Conservation (phyloP, 306 rosid genomes). For the Benincasa hispida region DNA sequence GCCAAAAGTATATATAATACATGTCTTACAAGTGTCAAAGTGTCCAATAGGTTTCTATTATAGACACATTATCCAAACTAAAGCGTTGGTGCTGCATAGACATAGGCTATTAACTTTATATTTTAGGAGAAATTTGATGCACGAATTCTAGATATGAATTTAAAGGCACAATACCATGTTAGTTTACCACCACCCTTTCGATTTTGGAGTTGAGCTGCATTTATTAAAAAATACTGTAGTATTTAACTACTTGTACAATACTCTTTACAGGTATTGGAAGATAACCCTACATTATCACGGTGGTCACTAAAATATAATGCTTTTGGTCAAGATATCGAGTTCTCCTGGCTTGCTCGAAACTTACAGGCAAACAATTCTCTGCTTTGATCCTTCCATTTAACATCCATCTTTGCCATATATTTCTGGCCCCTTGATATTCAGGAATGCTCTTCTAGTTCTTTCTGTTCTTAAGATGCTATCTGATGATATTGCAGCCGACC, state of each 20-base stretch:
- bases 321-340: conserved; percentile 70
- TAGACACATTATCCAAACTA: background rate
- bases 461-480: background rate
- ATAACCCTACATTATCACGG: conserved; percentile 76
- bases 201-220: background rate
- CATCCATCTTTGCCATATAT: background rate
- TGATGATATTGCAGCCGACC: conserved; percentile 57
- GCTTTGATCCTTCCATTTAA: background rate
- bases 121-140: background rate
- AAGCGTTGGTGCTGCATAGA: background rate
- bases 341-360: conserved; percentile 93
- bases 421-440: background rate
- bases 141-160: background rate
- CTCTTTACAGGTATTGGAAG: conserved; percentile 55
- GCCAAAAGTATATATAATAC: background rate
- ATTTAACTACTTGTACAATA: conserved; percentile 4
- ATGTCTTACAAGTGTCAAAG: background rate
- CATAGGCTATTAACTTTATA: background rate
- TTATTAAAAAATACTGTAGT: background rate
- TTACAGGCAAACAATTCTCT: conserved; percentile 55
- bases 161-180: background rate
- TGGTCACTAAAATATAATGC: conserved; percentile 90
- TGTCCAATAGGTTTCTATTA: background rate
- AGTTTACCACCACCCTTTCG: background rate
- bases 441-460: background rate